Evolutionary conservation across 1,284 basidiomycete genomes (phyloP).

Genomic region (Rhodofomes roseus): DNA sequence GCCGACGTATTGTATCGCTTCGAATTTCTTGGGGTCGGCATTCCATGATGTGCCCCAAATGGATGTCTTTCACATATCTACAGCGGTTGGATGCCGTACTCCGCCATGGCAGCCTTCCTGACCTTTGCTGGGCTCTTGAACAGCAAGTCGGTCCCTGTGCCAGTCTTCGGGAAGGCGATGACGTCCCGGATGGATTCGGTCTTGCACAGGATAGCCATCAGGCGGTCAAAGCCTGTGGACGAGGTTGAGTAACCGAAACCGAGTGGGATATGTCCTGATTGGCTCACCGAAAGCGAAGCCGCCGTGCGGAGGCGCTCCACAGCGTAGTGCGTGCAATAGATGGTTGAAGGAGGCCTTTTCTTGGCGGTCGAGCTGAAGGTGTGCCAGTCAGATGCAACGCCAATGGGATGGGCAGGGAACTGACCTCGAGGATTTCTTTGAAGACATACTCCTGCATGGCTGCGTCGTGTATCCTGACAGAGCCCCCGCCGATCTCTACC

Average conservation of each 20-base stretch:
- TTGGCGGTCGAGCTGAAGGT: slow-evolving; percentile 57
- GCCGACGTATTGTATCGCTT: not conserved
- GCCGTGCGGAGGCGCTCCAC: slow-evolving; percentile 94
- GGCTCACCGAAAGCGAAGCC: slow-evolving; percentile 83
- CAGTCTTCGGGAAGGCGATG: slow-evolving; percentile 94
- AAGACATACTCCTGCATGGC: slow-evolving; percentile 84
- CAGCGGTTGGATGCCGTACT: slow-evolving; percentile 54
- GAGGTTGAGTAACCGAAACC: slow-evolving; percentile 10
- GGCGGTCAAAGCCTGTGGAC: slow-evolving; percentile 83
- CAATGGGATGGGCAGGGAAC: slow-evolving; percentile 10
- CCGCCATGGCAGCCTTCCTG: slow-evolving; percentile 48
- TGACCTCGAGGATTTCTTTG: slow-evolving; percentile 71
- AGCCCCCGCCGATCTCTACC: slow-evolving; percentile 90
- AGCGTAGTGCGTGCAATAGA: slow-evolving; percentile 80
- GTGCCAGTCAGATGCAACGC: not conserved
- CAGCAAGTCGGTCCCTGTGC: slow-evolving; percentile 79
- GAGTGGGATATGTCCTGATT: slow-evolving; percentile 4
- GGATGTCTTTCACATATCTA: no score
- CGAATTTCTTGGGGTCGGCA: not conserved
- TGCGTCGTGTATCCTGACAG: slow-evolving; percentile 89
- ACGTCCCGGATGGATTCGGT: slow-evolving; percentile 88
- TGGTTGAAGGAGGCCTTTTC: slow-evolving; percentile 82
- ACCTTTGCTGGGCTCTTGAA: slow-evolving; percentile 83
- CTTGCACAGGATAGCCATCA: slow-evolving; percentile 87
- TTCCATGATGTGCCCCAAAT: no score